Conservation (phyloP, 345 rosid genomes). For the Dipteronia sinensis region DNA sequence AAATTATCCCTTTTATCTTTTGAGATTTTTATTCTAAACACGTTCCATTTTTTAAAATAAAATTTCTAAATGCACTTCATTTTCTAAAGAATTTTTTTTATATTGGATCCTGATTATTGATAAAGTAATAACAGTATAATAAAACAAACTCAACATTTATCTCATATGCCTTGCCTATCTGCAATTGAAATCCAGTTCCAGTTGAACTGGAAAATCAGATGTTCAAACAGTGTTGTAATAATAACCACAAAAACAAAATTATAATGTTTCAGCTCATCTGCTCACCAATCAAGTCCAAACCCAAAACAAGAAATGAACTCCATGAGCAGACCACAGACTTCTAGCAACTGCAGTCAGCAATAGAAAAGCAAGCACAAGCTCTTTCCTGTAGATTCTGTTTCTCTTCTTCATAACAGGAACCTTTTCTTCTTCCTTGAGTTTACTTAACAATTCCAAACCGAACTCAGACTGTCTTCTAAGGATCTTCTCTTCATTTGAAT, state of each 20-base stretch:
- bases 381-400: conserved; percentile 72
- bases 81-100: background rate
- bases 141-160: background rate
- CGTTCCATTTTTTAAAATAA: too few species aligned
- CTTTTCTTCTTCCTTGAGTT: conserved; percentile 54
- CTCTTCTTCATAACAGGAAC: conserved; percentile 42
- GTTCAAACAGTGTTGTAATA: background rate
- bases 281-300: conserved; percentile 94
- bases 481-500: conserved; percentile 47
- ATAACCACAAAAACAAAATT: background rate
- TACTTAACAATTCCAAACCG: conserved; percentile 61
- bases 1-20: too few species aligned
- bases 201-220: conserved; percentile 8
- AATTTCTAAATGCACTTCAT: too few species aligned
- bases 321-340: conserved; percentile 79
- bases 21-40: too few species aligned
- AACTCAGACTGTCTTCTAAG: conserved; percentile 71
- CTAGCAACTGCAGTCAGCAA: conserved; percentile 81
- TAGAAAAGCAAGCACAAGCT: conserved; percentile 80
- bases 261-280: conserved; percentile 52
- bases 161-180: background rate
- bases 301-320: conserved; percentile 83
- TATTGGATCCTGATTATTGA: conserved; percentile 9
- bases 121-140: background rate
- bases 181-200: conserved; percentile 1